Evolutionary conservation across 768 basidiomycete genomes (phyloP).

Genomic region (Phallus indusiatus): DNA sequence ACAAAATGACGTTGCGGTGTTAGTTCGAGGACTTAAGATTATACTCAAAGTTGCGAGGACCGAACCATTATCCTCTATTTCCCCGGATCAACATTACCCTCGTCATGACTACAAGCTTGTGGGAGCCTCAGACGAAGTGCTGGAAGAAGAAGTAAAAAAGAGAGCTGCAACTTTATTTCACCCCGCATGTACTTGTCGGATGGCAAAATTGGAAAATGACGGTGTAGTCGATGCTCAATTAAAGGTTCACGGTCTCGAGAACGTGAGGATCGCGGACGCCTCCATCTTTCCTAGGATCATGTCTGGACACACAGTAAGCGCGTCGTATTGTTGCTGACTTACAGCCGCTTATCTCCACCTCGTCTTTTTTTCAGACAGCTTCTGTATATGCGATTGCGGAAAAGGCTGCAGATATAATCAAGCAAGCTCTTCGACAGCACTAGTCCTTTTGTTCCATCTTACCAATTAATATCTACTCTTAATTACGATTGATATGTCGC

Average conservation of each 20-base stretch:
- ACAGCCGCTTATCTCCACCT: not conserved
- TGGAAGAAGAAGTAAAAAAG: constrained; percentile 25
- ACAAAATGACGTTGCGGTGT: constrained; percentile 28
- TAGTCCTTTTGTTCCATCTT: too few species aligned
- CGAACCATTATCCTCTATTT: constrained; percentile 27
- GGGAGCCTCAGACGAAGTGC: constrained; percentile 23
- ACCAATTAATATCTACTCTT: too few species aligned
- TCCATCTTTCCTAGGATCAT: constrained; percentile 34
- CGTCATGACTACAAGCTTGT: constrained; percentile 30
- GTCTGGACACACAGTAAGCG: constrained; percentile 36
- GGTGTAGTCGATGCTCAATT: constrained; percentile 37
- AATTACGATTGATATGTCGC: too few species aligned
- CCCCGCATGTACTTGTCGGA: constrained; percentile 31
- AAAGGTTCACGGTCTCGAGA: constrained; percentile 32
- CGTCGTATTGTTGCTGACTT: not conserved
- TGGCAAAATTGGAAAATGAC: constrained; percentile 26
- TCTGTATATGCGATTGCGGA: constrained; percentile 14
- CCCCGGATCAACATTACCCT: constrained; percentile 21
- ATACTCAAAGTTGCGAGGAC: constrained; percentile 29
- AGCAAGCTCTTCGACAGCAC: not conserved
- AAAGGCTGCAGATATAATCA: constrained; percentile 16
- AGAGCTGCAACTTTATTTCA: constrained; percentile 35
- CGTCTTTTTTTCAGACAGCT: not conserved
- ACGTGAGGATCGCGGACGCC: constrained; percentile 39
- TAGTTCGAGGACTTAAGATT: constrained; percentile 33